These are phyloP conservation scores for Suillus variegatus DNA, from an alignment of 768 basidiomycete species.

Conservation along the genomic window DNA sequence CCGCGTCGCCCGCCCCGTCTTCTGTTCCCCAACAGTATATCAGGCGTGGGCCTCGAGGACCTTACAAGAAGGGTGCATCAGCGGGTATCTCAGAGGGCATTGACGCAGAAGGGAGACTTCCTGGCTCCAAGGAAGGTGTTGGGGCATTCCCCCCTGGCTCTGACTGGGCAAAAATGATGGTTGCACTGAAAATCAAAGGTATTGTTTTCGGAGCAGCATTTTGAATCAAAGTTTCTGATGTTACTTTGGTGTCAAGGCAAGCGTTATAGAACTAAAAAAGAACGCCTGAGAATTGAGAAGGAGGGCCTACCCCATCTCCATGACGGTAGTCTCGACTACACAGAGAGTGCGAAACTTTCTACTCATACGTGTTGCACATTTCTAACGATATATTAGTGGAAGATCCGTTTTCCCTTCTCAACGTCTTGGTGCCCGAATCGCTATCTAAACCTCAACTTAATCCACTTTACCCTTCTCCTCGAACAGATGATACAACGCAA, in stretches of 20 bases:
- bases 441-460: constrained; percentile 54
- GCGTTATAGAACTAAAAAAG: constrained; percentile 79
- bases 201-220: neutral
- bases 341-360: constrained; percentile 52
- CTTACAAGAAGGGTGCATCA: constrained; percentile 54
- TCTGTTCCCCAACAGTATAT: constrained; percentile 32
- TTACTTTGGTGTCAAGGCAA: constrained; percentile 48
- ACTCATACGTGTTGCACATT: constrained; percentile 1
- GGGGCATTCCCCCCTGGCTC: constrained; percentile 71
- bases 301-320: constrained; percentile 67
- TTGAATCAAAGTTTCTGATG: constrained; percentile 2
- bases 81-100: constrained; percentile 44
- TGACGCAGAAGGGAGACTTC: constrained; percentile 70
- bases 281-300: constrained; percentile 73
- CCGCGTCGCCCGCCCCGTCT: constrained; percentile 48
- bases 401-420: constrained; percentile 73
- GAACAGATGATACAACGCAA: constrained; percentile 24
- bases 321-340: constrained; percentile 82
- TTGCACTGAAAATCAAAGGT: constrained; percentile 79
- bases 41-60: constrained; percentile 51
- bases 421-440: constrained; percentile 60
- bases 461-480: constrained; percentile 52
- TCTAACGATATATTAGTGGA: constrained; percentile 54
- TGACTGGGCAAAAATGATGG: constrained; percentile 72
- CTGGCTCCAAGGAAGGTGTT: constrained; percentile 76